Conservation (phyloP, 495 filamentous ascomycete species). For the Penicillium pulvis region DNA sequence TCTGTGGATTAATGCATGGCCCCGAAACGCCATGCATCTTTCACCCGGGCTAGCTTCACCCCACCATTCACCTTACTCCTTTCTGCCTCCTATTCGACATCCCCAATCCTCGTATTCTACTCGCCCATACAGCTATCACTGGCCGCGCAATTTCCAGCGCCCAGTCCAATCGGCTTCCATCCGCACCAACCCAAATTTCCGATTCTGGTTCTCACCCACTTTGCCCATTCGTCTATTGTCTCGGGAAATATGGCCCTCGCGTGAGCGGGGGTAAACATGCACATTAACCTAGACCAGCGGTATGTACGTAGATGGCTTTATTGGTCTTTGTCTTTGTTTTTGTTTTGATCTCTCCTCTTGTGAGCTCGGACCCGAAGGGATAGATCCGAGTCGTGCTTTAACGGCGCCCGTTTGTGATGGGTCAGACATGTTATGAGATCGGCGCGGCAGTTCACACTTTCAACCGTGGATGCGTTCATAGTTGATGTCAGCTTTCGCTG, state of each 20-base stretch:
- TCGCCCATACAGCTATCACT: constrained; percentile 1
- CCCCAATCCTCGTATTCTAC: constrained; percentile 1
- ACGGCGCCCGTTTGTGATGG: constrained; percentile 3
- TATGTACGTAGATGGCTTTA: constrained; percentile 4
- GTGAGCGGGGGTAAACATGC: not conserved
- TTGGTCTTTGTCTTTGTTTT: not conserved
- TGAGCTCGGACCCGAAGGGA: constrained; percentile 1
- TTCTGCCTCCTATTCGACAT: constrained; percentile 2
- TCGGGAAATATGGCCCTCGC: constrained; percentile 1
- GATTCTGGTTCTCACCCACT: not conserved
- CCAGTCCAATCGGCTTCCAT: constrained; percentile 12
- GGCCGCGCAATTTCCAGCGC: constrained; percentile 2
- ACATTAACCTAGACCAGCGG: not conserved
- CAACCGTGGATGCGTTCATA: not conserved
- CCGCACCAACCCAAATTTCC: not conserved
- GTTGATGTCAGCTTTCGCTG: not conserved
- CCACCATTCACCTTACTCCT: constrained; percentile 5
- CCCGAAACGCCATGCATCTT: constrained; percentile 8
- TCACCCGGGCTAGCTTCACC: not conserved
- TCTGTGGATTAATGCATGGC: not conserved
- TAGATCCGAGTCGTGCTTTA: not conserved
- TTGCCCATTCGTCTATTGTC: constrained; percentile 4
- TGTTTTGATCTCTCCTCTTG: not conserved
- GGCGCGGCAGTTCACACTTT: not conserved
- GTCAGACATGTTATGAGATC: not conserved